phyloP scores from a whole-genome alignment of 805 yeast species.

The Myxozyma mucilagina region DNA sequence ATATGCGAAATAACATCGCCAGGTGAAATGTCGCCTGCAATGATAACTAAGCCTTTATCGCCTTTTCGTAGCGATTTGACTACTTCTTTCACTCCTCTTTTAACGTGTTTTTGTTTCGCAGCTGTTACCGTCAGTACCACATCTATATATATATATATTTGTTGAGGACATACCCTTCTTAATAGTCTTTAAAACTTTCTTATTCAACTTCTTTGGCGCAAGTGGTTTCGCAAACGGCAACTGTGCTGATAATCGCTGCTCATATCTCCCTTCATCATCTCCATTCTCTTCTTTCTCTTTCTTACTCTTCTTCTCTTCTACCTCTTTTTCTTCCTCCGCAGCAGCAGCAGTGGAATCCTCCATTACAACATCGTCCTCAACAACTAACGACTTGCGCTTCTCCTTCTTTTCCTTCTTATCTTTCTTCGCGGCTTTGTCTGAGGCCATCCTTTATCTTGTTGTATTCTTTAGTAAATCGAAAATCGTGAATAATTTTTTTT shows the following conservation, averaged over 20 bases:
- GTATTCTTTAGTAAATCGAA: no score
- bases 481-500: constrained; percentile 8
- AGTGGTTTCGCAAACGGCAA: constrained; percentile 92
- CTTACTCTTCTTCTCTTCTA: constrained; percentile 19
- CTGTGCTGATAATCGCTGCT: constrained; percentile 83
- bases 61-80: constrained; percentile 97
- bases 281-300: constrained; percentile 18
- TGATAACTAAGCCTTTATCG: constrained; percentile 91
- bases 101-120: constrained; percentile 96
- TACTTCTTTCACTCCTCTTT: constrained; percentile 98
- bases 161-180: constrained; percentile 54
- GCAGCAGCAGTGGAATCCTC: not conserved
- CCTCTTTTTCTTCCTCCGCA: constrained; percentile 1
- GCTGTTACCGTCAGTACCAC: constrained; percentile 49
- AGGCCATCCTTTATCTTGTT: no score
- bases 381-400: constrained; percentile 26
- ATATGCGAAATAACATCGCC: constrained; percentile 95
- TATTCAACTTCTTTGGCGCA: constrained; percentile 93
- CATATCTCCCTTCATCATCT: constrained; percentile 70
- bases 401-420: constrained; percentile 27
- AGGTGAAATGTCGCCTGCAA: constrained; percentile 98
- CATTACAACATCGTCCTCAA: constrained; percentile 11
- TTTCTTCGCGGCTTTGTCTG: constrained; percentile 20
- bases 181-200: constrained; percentile 90
- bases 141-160: not conserved